These are phyloP conservation scores for Tulasnella sp. DNA, from an alignment of 768 basidiomycete genomes.

Conservation along the genomic window DNA sequence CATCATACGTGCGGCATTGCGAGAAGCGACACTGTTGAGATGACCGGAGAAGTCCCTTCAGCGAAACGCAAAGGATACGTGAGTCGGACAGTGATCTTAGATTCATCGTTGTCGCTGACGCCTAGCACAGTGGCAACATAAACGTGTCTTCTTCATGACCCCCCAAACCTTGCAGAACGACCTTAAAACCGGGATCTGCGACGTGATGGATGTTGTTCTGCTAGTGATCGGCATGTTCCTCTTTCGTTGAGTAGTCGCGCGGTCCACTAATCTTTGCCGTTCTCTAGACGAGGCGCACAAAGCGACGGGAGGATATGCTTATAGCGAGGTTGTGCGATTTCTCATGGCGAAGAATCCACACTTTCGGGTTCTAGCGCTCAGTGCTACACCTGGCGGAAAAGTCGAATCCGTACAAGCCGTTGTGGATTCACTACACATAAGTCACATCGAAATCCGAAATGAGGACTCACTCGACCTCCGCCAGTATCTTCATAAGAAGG, in stretches of 20 bases:
- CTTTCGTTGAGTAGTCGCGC: neutral
- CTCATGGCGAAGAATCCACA: conserved; percentile 92
- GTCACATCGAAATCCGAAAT: conserved; percentile 86
- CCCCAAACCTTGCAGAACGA: conserved; percentile 93
- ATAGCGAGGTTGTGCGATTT: conserved; percentile 71
- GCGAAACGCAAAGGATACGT: conserved; percentile 49
- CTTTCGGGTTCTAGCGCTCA: conserved; percentile 85
- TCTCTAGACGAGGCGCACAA: conserved; percentile 83
- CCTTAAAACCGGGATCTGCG: conserved; percentile 56
- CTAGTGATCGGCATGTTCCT: conserved; percentile 64
- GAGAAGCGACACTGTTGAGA: conserved; percentile 67
- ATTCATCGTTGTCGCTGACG: neutral
- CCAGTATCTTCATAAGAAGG: conserved; percentile 83
- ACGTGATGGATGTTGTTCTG: conserved; percentile 69
- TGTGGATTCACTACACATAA: conserved; percentile 89
- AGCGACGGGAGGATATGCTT: conserved; percentile 87
- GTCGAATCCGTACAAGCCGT: conserved; percentile 81
- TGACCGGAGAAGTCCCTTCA: conserved; percentile 65
- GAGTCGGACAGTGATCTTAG: conserved; percentile 21
- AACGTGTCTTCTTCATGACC: conserved; percentile 89
- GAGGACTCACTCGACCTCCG: conserved; percentile 81
- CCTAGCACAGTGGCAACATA: conserved; percentile 54
- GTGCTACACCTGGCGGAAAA: conserved; percentile 84
- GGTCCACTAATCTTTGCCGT: neutral
- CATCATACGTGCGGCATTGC: conserved; percentile 91